A percentile compares a stretch with the other conserved stretches of the same genome.
phyloP scores from a whole-genome alignment of 495 filamentous ascomycete species.

The Penicillium riverlandense region DNA sequence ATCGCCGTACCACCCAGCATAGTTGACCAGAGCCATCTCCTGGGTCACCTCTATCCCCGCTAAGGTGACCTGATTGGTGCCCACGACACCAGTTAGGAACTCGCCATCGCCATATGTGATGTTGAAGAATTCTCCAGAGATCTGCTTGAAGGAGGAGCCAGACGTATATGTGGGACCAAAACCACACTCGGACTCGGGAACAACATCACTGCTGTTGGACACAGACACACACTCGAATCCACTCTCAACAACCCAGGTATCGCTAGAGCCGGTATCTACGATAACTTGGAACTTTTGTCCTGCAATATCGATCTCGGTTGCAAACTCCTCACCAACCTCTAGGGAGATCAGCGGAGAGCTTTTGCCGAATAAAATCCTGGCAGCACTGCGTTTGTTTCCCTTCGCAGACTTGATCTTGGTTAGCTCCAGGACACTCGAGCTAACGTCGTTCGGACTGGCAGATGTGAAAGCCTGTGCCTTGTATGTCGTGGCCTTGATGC shows the following conservation, averaged over 20 bases:
- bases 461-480: no score
- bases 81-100: constrained; percentile 45
- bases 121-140: constrained; percentile 45
- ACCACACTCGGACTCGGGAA: constrained; percentile 30
- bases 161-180: constrained; percentile 41
- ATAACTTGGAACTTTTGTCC: constrained; percentile 34
- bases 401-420: no score
- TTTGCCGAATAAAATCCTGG: neutral
- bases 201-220: constrained; percentile 10
- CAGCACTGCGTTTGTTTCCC: no score
- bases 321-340: constrained; percentile 2
- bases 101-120: constrained; percentile 52
- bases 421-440: no score
- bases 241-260: constrained; percentile 49
- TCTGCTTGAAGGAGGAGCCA: constrained; percentile 24
- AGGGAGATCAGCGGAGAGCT: neutral
- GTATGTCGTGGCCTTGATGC: no score
- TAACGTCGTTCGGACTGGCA: no score
- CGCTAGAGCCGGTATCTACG: constrained; percentile 53
- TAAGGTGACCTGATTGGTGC: constrained; percentile 44
- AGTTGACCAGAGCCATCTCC: constrained; percentile 42
- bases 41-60: constrained; percentile 48
- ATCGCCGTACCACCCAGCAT: constrained; percentile 40
- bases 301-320: constrained; percentile 4
- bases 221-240: constrained; percentile 40